Evolutionary conservation across 1,139 yeast species (phyloP).

Genomic region (Kazachstania sp.): DNA sequence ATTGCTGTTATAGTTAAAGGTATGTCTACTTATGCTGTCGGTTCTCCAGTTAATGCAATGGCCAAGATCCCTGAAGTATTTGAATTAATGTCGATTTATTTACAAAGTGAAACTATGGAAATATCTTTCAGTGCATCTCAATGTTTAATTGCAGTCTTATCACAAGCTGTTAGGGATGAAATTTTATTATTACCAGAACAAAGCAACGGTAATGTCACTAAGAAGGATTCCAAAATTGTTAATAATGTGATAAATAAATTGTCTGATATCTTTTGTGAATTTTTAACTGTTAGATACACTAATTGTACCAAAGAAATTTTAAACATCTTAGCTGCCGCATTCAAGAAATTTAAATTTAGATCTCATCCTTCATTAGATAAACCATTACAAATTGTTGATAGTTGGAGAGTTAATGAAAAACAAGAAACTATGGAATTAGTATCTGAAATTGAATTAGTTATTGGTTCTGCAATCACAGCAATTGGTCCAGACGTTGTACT

Average conservation of each 20-base stretch:
- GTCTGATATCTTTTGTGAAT: constrained; percentile 45
- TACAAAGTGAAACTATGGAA: constrained; percentile 58
- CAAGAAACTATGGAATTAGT: constrained; percentile 62
- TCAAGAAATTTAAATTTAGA: constrained; percentile 57
- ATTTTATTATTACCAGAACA: constrained; percentile 46
- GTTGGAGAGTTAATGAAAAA: constrained; percentile 68
- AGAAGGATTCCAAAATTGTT: constrained; percentile 43
- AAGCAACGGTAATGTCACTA: constrained; percentile 14
- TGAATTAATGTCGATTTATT: constrained; percentile 48
- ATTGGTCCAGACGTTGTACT: constrained; percentile 84
- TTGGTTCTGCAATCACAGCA: constrained; percentile 67
- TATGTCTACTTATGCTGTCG: constrained; percentile 53
- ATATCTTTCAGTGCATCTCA: constrained; percentile 75
- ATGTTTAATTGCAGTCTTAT: constrained; percentile 68
- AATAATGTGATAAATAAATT: constrained; percentile 53
- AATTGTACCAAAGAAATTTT: constrained; percentile 69
- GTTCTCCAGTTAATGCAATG: constrained; percentile 53
- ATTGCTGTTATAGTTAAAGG: constrained; percentile 90
- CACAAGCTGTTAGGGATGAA: constrained; percentile 57
- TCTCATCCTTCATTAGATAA: constrained; percentile 64
- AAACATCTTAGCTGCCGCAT: constrained; percentile 56
- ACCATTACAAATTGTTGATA: constrained; percentile 67
- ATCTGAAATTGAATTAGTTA: constrained; percentile 69
- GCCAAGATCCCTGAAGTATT: constrained; percentile 49
- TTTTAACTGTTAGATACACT: constrained; percentile 66